Conservation (phyloP, 1,284 basidiomycete genomes). For the Meira miltonrushii region DNA sequence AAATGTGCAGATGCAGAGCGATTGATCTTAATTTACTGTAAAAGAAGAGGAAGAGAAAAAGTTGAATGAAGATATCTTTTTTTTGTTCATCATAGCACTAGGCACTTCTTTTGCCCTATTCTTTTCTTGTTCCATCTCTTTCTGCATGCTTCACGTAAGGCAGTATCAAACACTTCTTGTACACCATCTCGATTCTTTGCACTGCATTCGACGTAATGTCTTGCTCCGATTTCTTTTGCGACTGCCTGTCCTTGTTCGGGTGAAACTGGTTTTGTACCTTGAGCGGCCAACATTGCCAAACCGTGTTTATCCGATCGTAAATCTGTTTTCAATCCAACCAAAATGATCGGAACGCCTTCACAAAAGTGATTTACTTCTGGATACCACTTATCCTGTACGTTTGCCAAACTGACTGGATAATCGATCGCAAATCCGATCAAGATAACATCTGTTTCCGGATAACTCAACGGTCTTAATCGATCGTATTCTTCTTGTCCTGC, state of each 20-base stretch:
- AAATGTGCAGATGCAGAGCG: not conserved
- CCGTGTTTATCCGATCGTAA: constrained; percentile 81
- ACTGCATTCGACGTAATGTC: constrained; percentile 82
- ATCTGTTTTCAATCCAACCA: constrained; percentile 83
- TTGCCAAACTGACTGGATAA: constrained; percentile 86
- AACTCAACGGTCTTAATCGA: constrained; percentile 82
- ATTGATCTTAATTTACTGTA: not conserved
- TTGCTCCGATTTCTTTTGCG: constrained; percentile 87
- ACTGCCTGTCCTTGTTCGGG: constrained; percentile 61
- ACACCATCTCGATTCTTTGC: constrained; percentile 86
- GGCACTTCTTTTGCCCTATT: constrained; percentile 63
- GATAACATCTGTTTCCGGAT: constrained; percentile 93
- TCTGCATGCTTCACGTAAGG: constrained; percentile 70
- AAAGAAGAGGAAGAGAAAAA: not conserved
- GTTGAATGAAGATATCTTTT: not conserved
- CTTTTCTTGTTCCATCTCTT: constrained; percentile 17
- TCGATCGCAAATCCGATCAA: constrained; percentile 95
- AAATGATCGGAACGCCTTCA: constrained; percentile 82
- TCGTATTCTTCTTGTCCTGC: constrained; percentile 98
- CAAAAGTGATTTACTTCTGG: constrained; percentile 97
- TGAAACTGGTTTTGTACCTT: constrained; percentile 78
- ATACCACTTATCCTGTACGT: constrained; percentile 92
- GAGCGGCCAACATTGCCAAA: constrained; percentile 82
- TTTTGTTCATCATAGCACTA: constrained; percentile 60
- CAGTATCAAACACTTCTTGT: constrained; percentile 84